Evolutionary conservation across 176 grass and related monocot species (phyloP).

Genomic region (Hsuehochloa calcarea): DNA sequence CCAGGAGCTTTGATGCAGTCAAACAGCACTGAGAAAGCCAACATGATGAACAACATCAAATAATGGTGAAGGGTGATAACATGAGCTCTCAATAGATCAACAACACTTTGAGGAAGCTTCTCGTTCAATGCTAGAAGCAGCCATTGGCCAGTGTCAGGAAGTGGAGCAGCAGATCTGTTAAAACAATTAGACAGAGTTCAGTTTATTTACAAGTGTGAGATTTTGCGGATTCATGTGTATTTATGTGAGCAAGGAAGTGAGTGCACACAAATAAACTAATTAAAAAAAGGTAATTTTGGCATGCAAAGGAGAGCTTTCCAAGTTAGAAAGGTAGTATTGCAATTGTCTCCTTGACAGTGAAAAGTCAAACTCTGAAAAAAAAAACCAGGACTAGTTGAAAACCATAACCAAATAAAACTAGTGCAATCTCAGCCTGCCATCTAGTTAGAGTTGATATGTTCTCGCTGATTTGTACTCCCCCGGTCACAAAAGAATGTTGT

Average conservation of each 20-base stretch:
- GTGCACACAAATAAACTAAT: not conserved
- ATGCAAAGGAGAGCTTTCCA: not conserved
- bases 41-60: slow-evolving; percentile 86
- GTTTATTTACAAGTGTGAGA: slow-evolving; percentile 2
- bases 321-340: not conserved
- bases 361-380: slow-evolving; percentile 10
- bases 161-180: slow-evolving; percentile 58
- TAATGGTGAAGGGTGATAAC: slow-evolving; percentile 91
- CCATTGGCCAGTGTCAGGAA: slow-evolving; percentile 91
- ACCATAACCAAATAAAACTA: not conserved
- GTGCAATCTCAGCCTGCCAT: not conserved
- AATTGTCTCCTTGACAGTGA: not conserved
- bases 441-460: not conserved
- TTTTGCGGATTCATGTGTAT: not conserved
- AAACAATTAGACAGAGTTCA: not conserved
- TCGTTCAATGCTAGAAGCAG: slow-evolving; percentile 75
- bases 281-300: not conserved
- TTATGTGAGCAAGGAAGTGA: not conserved
- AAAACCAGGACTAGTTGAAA: not conserved
- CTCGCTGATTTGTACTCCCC: not conserved
- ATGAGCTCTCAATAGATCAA: slow-evolving; percentile 70
- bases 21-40: slow-evolving; percentile 77
- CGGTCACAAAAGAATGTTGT: too few species aligned
- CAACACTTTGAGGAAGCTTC: slow-evolving; percentile 61
- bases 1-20: slow-evolving; percentile 73